phyloP scores from a whole-genome alignment of 2,329 filamentous ascomycete species.

The Nigrospora sphaerica region DNA sequence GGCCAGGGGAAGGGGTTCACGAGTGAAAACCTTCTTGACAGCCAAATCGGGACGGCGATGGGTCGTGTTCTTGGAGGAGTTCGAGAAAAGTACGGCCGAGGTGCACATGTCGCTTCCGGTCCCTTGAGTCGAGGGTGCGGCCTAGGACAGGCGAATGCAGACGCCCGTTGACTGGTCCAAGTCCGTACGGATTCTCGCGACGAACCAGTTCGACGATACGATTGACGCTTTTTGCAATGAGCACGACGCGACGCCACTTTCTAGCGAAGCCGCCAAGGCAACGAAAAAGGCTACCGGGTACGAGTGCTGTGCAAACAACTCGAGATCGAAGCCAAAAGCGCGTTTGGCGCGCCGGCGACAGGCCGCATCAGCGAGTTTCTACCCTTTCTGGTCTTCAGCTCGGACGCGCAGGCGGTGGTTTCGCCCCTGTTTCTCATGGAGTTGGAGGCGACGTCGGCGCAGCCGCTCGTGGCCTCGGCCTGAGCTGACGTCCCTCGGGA shows the following conservation, averaged over 20 bases:
- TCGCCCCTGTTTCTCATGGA: slow-evolving; percentile 33
- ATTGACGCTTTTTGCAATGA: slow-evolving; percentile 31
- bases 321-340: not conserved
- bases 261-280: slow-evolving; percentile 3
- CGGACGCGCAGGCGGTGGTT: slow-evolving; percentile 26
- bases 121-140: slow-evolving; percentile 32
- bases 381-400: slow-evolving; percentile 15
- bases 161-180: slow-evolving; percentile 30
- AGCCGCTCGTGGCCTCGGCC: slow-evolving; percentile 17
- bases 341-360: slow-evolving; percentile 26
- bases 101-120: slow-evolving; percentile 34
- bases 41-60: slow-evolving; percentile 23
- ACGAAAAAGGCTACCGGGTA: slow-evolving; percentile 5
- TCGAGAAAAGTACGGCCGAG: slow-evolving; percentile 35
- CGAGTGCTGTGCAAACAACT: slow-evolving; percentile 8
- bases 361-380: slow-evolving; percentile 28
- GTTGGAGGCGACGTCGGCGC: slow-evolving; percentile 15
- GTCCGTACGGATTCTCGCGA: slow-evolving; percentile 41
- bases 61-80: slow-evolving; percentile 44
- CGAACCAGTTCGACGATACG: slow-evolving; percentile 30
- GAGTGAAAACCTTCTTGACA: slow-evolving; percentile 40
- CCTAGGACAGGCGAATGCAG: slow-evolving; percentile 28
- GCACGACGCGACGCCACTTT: slow-evolving; percentile 4
- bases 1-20: slow-evolving; percentile 27
- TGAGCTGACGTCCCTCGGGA: slow-evolving; percentile 16